Evolutionary conservation across 768 basidiomycete species (phyloP).

Genomic region (Leucogyrophana mollusca): DNA sequence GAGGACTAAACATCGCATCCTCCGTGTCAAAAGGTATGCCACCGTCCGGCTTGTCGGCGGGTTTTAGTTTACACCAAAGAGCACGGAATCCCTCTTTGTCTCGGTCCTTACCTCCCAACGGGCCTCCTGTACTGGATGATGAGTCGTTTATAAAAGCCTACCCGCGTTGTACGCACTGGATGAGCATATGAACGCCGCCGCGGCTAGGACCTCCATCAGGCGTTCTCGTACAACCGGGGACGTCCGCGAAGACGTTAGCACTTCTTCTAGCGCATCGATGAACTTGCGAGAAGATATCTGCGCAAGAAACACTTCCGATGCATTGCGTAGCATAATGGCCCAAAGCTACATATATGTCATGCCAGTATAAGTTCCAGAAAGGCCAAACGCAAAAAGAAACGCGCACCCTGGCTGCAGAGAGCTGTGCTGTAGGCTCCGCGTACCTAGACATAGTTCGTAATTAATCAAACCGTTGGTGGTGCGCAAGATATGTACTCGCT

Average conservation of each 20-base stretch:
- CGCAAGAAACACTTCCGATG: slow-evolving; percentile 65
- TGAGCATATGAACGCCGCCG: slow-evolving; percentile 59
- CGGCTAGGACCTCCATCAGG: slow-evolving; percentile 77
- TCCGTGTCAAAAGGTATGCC: slow-evolving; percentile 78
- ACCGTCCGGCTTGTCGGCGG: slow-evolving; percentile 78
- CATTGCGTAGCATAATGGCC: slow-evolving; percentile 89
- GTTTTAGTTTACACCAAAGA: slow-evolving; percentile 81
- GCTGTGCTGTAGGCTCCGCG: slow-evolving; percentile 71
- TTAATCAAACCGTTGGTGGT: background rate
- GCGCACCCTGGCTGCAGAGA: slow-evolving; percentile 75
- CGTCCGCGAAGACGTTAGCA: slow-evolving; percentile 59
- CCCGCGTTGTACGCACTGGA: slow-evolving; percentile 17
- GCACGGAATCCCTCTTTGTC: slow-evolving; percentile 59
- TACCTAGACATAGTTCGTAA: slow-evolving; percentile 45
- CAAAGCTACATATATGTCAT: too few species aligned
- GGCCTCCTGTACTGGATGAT: slow-evolving; percentile 15
- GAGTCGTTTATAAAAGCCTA: background rate
- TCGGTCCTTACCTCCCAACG: slow-evolving; percentile 22
- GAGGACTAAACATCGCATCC: slow-evolving; percentile 79
- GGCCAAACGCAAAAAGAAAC: background rate
- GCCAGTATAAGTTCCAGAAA: too few species aligned
- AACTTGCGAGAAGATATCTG: slow-evolving; percentile 78
- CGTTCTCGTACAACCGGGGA: slow-evolving; percentile 81
- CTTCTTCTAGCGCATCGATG: slow-evolving; percentile 74
- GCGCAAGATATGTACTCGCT: slow-evolving; percentile 43